phyloP scores from a whole-genome alignment of 345 rosid genomes.

The Excoecaria cochinchinensis region DNA sequence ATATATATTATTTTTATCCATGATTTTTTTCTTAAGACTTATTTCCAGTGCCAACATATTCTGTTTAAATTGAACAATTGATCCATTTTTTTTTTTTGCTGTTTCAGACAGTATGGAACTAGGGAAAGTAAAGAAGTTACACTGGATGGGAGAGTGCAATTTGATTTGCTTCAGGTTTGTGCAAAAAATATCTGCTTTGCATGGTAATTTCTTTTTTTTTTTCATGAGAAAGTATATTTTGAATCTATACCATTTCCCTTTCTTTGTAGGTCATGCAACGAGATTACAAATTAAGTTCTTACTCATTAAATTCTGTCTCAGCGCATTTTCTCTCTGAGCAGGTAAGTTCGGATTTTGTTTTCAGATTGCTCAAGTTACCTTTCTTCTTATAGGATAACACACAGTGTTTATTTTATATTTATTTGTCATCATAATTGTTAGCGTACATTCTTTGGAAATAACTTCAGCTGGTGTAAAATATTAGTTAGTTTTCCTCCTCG shows the following conservation, averaged over 20 bases:
- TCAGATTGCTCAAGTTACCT: neutral
- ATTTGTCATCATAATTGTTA: neutral
- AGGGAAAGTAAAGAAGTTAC: slow-evolving; percentile 97
- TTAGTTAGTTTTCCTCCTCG: neutral
- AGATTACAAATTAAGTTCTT: slow-evolving; percentile 91
- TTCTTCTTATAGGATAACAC: neutral
- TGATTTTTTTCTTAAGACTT: neutral
- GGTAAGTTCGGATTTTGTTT: slow-evolving; percentile 40
- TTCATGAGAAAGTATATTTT: slow-evolving; percentile 13
- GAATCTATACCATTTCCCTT: slow-evolving; percentile 12
- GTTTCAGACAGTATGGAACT: slow-evolving; percentile 77
- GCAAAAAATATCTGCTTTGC: slow-evolving; percentile 3
- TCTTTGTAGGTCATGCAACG: slow-evolving; percentile 69
- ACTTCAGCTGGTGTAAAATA: neutral
- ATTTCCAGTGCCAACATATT: neutral
- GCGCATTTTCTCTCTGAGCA: slow-evolving; percentile 98
- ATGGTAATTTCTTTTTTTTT: neutral
- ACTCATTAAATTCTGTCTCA: slow-evolving; percentile 92
- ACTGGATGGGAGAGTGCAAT: slow-evolving; percentile 94
- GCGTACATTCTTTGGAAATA: neutral
- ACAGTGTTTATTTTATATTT: neutral
- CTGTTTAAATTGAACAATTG: slow-evolving; percentile 8
- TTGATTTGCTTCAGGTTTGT: slow-evolving; percentile 94
- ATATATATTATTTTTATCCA: neutral
- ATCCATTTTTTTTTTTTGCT: slow-evolving; percentile 24